Base-by-base conservation (phyloP, 352 stramenopile genomes). In the Pythium biforme region DNA sequence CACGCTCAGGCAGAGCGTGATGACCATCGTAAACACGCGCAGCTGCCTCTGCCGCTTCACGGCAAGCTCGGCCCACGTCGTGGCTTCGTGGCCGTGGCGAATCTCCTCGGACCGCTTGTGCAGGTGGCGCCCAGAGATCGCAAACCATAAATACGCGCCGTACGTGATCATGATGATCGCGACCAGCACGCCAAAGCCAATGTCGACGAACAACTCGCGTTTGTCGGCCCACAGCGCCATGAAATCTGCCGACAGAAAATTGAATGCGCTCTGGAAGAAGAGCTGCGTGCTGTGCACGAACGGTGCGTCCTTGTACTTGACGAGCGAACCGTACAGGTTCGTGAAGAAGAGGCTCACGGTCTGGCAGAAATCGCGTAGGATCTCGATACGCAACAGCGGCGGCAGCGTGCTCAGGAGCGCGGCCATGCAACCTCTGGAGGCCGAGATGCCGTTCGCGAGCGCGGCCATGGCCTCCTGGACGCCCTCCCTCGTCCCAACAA, bases 361-460 rank as follows among this genome's bases (percentile, higher is more conserved):
- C 50, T 81, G 73, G n/a, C 69, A 69, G 43, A 80, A 84, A 22
- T 84, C 75, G 3, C 75, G 73, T n/a, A 70, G 43, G 25, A 84
- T 81, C 20, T 80, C 75, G 9, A 84, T 47, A 10, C 73, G 70
- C 26, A 81, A 49, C 15, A 83, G 48, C 11, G 73, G 69, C 17
- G 75, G 75, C 12, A 83, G 68, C 33, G 50, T 52, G 15, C 59
- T 51, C 12, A 75, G 39, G 49, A 73, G 2, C 43, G 56, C 14
- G 50, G 34, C 22, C 54, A 48, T 14, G 53, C 52, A 31, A 29
- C 68, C 46, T 65, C n/a, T 37, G 9, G 58, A 41, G 4, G 20
- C 34, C 1, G 55, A 59, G 19, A 69, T 20, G 15, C 67, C 65
- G 25, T 65, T 58, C 3, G 56, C 55, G 46, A 79, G 43, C 5